These are phyloP conservation scores for Scenedesmus sp. DNA, from an alignment of 163 green algal genomes.

Conservation along the genomic window DNA sequence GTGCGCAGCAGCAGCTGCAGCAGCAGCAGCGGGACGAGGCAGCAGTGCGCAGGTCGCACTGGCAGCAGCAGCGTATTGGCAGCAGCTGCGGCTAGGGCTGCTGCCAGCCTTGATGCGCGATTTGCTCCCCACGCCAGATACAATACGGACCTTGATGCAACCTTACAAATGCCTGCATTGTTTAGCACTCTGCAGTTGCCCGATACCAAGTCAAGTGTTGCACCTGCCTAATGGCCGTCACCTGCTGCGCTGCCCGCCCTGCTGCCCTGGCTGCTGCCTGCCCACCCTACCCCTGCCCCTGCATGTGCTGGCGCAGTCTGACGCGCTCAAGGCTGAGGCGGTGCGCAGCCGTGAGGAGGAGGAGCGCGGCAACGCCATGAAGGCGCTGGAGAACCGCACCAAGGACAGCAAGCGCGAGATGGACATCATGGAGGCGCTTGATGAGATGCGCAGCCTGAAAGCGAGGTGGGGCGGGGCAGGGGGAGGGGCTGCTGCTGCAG, in stretches of 20 bases:
- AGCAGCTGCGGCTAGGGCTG: background rate
- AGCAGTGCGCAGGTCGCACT: background rate
- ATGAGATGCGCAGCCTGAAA: slow-evolving; percentile 93
- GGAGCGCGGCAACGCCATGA: slow-evolving; percentile 93
- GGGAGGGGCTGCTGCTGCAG: background rate
- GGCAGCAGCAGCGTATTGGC: background rate
- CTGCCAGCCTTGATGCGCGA: background rate
- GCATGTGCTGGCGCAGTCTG: background rate
- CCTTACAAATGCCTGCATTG: no score
- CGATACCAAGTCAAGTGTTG: background rate
- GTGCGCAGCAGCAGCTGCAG: slow-evolving; percentile 54
- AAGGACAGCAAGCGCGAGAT: slow-evolving; percentile 96
- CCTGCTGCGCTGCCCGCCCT: no score
- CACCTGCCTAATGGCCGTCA: background rate
- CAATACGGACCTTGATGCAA: no score
- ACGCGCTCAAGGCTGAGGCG: slow-evolving; percentile 55
- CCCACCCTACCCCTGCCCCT: slow-evolving; percentile 4
- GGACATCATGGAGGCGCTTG: slow-evolving; percentile 96
- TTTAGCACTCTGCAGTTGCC: background rate
- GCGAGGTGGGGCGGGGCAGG: slow-evolving; percentile 37
- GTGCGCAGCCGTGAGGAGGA: slow-evolving; percentile 86
- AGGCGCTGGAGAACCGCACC: slow-evolving; percentile 96
- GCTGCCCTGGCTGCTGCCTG: background rate
- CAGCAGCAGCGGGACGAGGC: background rate
- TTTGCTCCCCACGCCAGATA: no score